Base-by-base conservation (phyloP, 148 eudicot genomes). In the Nyssa sinensis region DNA sequence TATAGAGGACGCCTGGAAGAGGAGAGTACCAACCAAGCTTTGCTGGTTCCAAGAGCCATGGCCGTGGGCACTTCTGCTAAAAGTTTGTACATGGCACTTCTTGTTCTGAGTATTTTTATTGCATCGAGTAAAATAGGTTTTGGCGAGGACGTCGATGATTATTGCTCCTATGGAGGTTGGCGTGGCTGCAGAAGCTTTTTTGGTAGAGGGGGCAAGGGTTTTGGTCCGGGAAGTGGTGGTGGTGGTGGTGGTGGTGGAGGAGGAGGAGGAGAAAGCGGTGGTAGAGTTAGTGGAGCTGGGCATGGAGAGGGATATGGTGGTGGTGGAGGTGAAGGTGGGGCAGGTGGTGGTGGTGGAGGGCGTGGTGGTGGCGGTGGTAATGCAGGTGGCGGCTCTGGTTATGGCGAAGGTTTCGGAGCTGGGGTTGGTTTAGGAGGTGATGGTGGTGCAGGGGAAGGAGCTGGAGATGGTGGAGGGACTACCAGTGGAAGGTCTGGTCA, bases 151-250 rank as follows among this genome's bases (percentile, higher is more conserved):
- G 63, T 44, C 19, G 74, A 63, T 27, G 77, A 39, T 66, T 34
- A 39, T 51, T 47, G 66, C 1, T 13, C 19, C 2, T 62, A 49
- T 72, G 70, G 79, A 34, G 61, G 55, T 29, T 81, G 83, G 83
- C 68, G 83, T 19, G 83, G 77, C 13, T 81, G 80, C 64, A 72
- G 77, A 51, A 81, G 83, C 35, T 81, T 80, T 32, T 61, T 72
- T 30, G 73, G 70, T 0, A 71, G 11, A 39, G 44, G 44, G 7
- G 11, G 7, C 44, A 8, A 29, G 74, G 58, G 0, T 47, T 24
- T 69, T 67, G 74, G 6, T 64, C 55, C 23, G 69, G 68, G 58
- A 31, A 0, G 44, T n/a, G n/a, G n/a, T n/a, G n/a, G n/a, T 37
- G 71, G 13, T 2, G 65, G 75, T 31, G 64, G 10, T 39, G 73